These are phyloP conservation scores for Ciborinia camelliae DNA, from an alignment of 2,329 filamentous ascomycete species.

Conservation along the genomic window DNA sequence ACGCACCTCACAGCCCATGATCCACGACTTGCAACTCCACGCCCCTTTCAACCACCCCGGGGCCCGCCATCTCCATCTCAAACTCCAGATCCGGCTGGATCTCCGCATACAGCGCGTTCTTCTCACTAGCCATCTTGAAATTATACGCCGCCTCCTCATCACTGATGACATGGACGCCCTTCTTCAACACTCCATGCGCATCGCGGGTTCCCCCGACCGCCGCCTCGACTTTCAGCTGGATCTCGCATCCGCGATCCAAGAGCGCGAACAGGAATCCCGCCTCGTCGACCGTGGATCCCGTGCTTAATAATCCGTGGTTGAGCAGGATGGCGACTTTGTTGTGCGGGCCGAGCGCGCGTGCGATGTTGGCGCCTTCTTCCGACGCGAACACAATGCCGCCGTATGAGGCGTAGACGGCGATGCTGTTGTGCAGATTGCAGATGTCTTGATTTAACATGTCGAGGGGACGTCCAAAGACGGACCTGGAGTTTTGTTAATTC, in stretches of 20 bases:
- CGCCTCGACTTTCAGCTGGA: slow-evolving; percentile 66
- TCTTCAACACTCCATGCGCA: slow-evolving; percentile 37
- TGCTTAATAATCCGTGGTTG: slow-evolving; percentile 70
- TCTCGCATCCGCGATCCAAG: slow-evolving; percentile 64
- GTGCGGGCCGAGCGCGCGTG: slow-evolving; percentile 57
- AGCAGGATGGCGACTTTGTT: slow-evolving; percentile 60
- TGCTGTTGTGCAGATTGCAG: slow-evolving; percentile 61
- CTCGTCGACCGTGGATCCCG: slow-evolving; percentile 70
- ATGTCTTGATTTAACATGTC: slow-evolving; percentile 71
- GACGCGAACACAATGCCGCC: slow-evolving; percentile 60
- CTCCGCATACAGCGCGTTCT: slow-evolving; percentile 46
- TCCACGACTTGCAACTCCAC: slow-evolving; percentile 35
- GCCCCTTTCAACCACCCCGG: slow-evolving; percentile 35
- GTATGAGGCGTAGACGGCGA: slow-evolving; percentile 62
- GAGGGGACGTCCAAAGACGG: slow-evolving; percentile 58
- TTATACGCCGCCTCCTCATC: slow-evolving; percentile 55
- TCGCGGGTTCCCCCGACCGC: slow-evolving; percentile 53
- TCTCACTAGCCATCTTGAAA: slow-evolving; percentile 48
- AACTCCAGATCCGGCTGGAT: slow-evolving; percentile 47
- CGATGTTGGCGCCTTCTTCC: slow-evolving; percentile 64
- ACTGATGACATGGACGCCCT: slow-evolving; percentile 41
- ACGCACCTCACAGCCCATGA: slow-evolving; percentile 28
- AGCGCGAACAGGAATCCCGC: slow-evolving; percentile 67
- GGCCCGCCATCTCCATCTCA: slow-evolving; percentile 44
- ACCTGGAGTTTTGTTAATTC: slow-evolving; percentile 51